Evolutionary conservation across 768 basidiomycete genomes (phyloP).

Genomic region (Termitomyces sp.): DNA sequence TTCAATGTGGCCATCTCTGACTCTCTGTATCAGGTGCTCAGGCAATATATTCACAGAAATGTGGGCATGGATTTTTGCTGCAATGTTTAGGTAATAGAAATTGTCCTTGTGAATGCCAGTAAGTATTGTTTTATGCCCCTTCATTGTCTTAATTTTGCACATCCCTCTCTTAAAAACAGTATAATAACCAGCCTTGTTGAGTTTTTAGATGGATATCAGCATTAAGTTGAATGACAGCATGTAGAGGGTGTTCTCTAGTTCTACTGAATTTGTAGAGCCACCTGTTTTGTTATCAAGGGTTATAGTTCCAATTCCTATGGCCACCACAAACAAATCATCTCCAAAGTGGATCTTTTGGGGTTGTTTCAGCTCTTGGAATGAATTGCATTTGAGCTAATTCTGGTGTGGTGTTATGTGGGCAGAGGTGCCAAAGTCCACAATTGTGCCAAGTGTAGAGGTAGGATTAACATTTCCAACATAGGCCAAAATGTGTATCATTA

Average conservation of each 20-base stretch:
- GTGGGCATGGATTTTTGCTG: neutral
- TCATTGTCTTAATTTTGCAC: neutral
- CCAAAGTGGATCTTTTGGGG: too few species aligned
- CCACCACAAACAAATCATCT: too few species aligned
- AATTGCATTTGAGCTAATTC: neutral
- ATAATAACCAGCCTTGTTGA: neutral
- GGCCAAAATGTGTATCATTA: too few species aligned
- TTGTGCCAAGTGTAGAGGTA: neutral
- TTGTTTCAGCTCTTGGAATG: neutral
- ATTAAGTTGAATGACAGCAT: neutral
- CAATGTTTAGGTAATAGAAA: neutral
- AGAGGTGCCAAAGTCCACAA: neutral
- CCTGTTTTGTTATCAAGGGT: neutral
- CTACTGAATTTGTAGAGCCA: neutral
- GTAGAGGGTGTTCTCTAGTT: neutral
- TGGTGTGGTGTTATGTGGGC: neutral
- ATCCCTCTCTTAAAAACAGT: neutral
- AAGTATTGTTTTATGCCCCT: neutral
- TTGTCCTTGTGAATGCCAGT: neutral
- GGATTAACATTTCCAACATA: neutral
- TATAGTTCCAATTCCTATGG: neutral
- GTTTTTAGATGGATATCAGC: neutral
- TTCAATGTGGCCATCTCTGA: neutral
- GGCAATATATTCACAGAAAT: neutral
- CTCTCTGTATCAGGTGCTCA: neutral